Percentiles rank a stretch among this genome's conserved stretches.
Evolutionary conservation across 192 early-diverging fungal species (phyloP).

Genomic region (Phycomyces nitens): DNA sequence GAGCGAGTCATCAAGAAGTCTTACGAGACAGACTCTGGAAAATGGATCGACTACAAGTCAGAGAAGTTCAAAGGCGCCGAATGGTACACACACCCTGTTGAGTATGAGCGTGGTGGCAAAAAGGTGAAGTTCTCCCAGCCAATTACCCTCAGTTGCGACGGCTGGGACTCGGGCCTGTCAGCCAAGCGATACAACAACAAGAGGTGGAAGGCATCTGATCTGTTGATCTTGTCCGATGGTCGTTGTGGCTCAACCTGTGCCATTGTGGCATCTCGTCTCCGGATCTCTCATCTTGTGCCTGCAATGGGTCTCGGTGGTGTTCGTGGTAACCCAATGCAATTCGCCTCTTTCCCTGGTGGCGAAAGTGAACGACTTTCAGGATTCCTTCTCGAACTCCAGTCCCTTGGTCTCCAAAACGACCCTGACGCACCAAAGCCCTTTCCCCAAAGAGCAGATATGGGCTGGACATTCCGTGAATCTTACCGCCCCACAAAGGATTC

Average conservation of each 20-base stretch:
- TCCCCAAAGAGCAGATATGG: conserved; percentile 36
- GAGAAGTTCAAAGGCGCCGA: conserved; percentile 8
- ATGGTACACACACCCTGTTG: conserved; percentile 25
- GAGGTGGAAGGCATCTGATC: conserved; percentile 24
- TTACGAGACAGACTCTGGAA: conserved; percentile 13
- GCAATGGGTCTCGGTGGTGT: conserved; percentile 34
- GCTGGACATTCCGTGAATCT: conserved; percentile 36
- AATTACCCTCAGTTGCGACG: conserved; percentile 22
- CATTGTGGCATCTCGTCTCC: conserved; percentile 36
- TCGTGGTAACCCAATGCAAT: conserved; percentile 38
- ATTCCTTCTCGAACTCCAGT: conserved; percentile 27
- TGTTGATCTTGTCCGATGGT: conserved; percentile 34
- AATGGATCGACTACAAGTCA: conserved; percentile 34
- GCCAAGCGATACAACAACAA: conserved; percentile 15
- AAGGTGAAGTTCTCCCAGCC: conserved; percentile 29
- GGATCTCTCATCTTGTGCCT: conserved; percentile 26
- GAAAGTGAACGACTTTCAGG: conserved; percentile 34
- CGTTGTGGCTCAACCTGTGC: conserved; percentile 38
- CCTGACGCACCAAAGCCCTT: conserved; percentile 32
- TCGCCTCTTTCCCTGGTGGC: conserved; percentile 39
- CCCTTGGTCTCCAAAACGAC: conserved; percentile 18
- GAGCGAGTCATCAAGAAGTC: conserved; percentile 25
- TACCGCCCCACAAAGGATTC: conserved; percentile 16
- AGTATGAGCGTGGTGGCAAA: conserved; percentile 20
- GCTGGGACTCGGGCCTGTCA: conserved; percentile 21